Evolutionary conservation across 2,329 filamentous ascomycete species (phyloP), one percentile per base, ranked within the genome.

Genomic region (Aspergillus oerlinghausenensis): DNA sequence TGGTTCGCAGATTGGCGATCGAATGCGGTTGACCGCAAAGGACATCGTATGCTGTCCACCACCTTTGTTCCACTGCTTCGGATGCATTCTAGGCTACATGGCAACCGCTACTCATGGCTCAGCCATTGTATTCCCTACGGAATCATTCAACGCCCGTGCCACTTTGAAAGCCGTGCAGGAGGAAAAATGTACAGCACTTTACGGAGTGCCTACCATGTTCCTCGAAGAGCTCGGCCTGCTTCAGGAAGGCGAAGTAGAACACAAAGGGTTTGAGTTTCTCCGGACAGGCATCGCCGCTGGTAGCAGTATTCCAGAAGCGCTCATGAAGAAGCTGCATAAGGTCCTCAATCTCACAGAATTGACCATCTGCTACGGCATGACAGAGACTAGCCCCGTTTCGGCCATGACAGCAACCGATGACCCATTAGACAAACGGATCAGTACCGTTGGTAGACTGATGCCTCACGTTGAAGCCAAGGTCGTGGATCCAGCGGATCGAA

Each of bases 311-410:
- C 93, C 94, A 0, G 84, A 88, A 21, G 83, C 89, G 53, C 79
- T 97, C 28, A 96, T 73, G 75, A 75, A 71, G 64, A 77, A 68
- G 58, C 76, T 97, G 6, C 88, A 93, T 71, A 80, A 81, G 25
- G 81, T 78, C 1, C 79, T 97, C 8, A 94, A 94, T 50, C 77
- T 97, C 19, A 84, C 82, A 0, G 89, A 96, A 55, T 76, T 97
- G 23, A 93, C 92, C 0, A 97, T 96, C 61, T 96, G 92, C 79
- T 97, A 97, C 73, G 92, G 92, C 59, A 96, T 96, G 92, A 97
- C 92, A 1, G 92, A 97, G 75, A 97, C 92, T 60, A 89, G 67
- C 80, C 84, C 79, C 2, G 81, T 84, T 0, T 81, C 78, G 6
- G 84, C 84, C 61, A 96, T 96, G 92, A 96, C 92, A 0, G 80